A percentile compares a stretch with the other conserved stretches of the same genome.
Conservation (phyloP, 73 alveolate species). For the Symbiodinium pilosum region DNA sequence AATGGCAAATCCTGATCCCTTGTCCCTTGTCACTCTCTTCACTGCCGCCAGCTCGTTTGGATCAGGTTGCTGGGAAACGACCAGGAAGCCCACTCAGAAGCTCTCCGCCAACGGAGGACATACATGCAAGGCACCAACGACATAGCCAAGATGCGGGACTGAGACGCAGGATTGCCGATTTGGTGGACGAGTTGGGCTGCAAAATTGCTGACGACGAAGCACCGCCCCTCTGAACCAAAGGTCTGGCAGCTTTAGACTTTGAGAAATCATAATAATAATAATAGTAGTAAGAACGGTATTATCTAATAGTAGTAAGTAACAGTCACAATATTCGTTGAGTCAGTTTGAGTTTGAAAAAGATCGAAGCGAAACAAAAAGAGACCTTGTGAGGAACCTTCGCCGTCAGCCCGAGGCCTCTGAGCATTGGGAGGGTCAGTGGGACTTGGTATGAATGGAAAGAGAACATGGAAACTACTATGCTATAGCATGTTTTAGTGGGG, state of each 20-base stretch:
- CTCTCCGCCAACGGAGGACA: not conserved
- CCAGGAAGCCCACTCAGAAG: slow-evolving; percentile 5
- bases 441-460: too few relatives aligned
- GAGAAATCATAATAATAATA: too few relatives aligned
- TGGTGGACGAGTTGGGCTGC: not conserved
- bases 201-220: not conserved
- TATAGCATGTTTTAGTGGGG: not conserved
- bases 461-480: too few relatives aligned
- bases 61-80: not conserved
- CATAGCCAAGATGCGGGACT: not conserved
- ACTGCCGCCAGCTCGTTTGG: too few relatives aligned
- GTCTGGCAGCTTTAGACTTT: too few relatives aligned
- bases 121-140: not conserved
- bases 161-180: not conserved
- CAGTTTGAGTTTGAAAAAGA: too few relatives aligned
- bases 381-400: not conserved
- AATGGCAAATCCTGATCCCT: not conserved
- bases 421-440: too few relatives aligned
- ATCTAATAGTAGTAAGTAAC: too few relatives aligned
- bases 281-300: too few relatives aligned
- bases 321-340: too few relatives aligned
- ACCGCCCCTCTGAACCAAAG: not conserved
- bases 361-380: too few relatives aligned
- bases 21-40: too few relatives aligned
- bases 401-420: slow-evolving; percentile 1